Base-by-base conservation (phyloP, 2,329 filamentous ascomycete species). In the Sporothrix curviconia region DNA sequence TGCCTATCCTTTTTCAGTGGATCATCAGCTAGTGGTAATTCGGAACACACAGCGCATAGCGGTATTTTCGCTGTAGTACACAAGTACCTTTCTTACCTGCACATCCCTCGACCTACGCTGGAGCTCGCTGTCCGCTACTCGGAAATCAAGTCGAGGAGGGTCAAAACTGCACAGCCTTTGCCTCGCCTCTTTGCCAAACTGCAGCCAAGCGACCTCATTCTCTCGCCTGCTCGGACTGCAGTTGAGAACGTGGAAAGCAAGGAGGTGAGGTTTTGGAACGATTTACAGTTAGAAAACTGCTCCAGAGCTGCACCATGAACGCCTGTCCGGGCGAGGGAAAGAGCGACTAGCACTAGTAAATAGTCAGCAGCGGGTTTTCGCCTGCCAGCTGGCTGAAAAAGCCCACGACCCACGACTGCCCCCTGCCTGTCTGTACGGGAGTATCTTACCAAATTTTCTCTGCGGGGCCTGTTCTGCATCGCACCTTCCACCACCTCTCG, bases 341-440 rank as follows among this genome's bases (percentile, higher is more conserved):
- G 42, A 46, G 39, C 52, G 30, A 34, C 39, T 28, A 30, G 47
- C 32, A 28, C n/a, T 28, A 42, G 24, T 22, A 32, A 44, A 28
- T 28, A 36, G 52, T 25, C 40, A 46, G 52, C 52, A 32, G 11
- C 39, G 8, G 40, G 30, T 37, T 32, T 12, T 42, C 24, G 19
- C n/a, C 40, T 24, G 40, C 30, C 14, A 14, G 22, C 19, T n/a
- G 19, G 14, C 32, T 24, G 19, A 54, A 34, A 36, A 24, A 19
- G 39, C 51, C 51, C 39, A 53, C 49, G 55, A 52, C 47, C 49
- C 56, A 53, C 56, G 49, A 19, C 56, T 47, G 49, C 56, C 56
- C n/a, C n/a, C n/a, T n/a, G n/a, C n/a, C n/a, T n/a, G n/a, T n/a
- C n/a, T n/a, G n/a, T n/a, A n/a, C n/a, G n/a, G n/a, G n/a, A n/a